phyloP scores from a whole-genome alignment of 805 yeast species.

The Clavispora vitiphila region DNA sequence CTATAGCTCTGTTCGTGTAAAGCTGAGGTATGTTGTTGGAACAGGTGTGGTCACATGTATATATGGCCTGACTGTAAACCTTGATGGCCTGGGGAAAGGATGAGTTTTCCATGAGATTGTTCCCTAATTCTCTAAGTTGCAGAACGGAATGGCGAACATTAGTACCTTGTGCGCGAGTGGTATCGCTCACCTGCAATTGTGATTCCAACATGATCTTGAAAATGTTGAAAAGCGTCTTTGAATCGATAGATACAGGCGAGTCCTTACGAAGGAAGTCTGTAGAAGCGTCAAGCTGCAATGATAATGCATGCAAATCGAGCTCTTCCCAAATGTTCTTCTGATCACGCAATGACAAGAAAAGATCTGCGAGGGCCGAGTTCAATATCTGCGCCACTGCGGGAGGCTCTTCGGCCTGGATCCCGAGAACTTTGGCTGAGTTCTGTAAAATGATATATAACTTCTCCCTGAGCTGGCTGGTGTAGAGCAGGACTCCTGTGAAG shows the following conservation, averaged over 20 bases:
- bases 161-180: background rate
- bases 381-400: background rate
- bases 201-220: constrained; percentile 7
- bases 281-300: background rate
- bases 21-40: constrained; percentile 24
- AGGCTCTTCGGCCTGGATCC: background rate
- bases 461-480: constrained; percentile 13
- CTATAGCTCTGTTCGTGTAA: constrained; percentile 35
- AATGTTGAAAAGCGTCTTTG: background rate
- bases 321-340: background rate
- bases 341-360: background rate
- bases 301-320: background rate
- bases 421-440: constrained; percentile 3
- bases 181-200: constrained; percentile 1
- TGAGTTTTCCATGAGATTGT: constrained; percentile 32
- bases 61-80: constrained; percentile 33
- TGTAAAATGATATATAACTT: constrained; percentile 16
- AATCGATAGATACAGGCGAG: background rate
- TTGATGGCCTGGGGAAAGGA: constrained; percentile 37
- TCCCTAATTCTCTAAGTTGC: constrained; percentile 35
- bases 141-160: constrained; percentile 1
- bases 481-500: background rate
- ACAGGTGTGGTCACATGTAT: constrained; percentile 14
- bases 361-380: background rate
- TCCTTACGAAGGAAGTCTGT: background rate